Percentiles rank a stretch among this genome's conserved stretches.
phyloP scores from a whole-genome alignment of 148 eudicot species.

The Talinum fruticosum region DNA sequence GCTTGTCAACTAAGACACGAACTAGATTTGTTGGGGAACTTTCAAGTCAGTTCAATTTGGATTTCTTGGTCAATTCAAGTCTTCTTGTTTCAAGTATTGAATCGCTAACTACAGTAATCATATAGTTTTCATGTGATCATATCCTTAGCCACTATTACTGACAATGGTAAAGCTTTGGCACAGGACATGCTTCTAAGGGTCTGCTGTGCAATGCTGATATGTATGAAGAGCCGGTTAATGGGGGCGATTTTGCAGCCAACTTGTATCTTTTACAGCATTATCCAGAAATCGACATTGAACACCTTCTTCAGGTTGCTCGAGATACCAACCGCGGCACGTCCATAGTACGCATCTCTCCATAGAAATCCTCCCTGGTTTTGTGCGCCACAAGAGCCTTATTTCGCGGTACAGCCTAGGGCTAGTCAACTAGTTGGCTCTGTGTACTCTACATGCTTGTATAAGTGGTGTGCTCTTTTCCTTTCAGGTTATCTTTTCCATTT shows the following conservation, averaged over 20 bases:
- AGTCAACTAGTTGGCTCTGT: background rate
- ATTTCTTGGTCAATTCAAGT: too few species aligned
- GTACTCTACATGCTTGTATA: background rate
- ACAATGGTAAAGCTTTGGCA: background rate
- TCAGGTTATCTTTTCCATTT: too few species aligned
- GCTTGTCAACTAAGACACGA: too few species aligned
- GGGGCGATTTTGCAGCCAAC: conserved; percentile 62
- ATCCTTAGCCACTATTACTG: background rate
- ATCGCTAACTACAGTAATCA: too few species aligned
- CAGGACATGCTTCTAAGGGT: conserved; percentile 66
- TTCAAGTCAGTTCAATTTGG: too few species aligned
- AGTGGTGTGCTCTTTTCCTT: too few species aligned
- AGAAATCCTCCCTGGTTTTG: background rate
- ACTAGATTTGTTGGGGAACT: too few species aligned
- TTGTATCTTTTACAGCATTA: conserved; percentile 56
- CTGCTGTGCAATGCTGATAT: conserved; percentile 68
- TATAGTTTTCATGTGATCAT: too few species aligned
- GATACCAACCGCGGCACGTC: conserved; percentile 40
- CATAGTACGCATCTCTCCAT: conserved; percentile 18
- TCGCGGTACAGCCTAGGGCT: background rate
- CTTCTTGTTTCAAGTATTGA: too few species aligned
- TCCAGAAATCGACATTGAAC: conserved; percentile 47
- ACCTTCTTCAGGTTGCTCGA: conserved; percentile 48
- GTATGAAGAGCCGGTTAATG: conserved; percentile 45
- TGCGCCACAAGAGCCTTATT: background rate